These are phyloP conservation scores for Citrus maxima DNA, from an alignment of 345 rosid species.

Conservation along the genomic window DNA sequence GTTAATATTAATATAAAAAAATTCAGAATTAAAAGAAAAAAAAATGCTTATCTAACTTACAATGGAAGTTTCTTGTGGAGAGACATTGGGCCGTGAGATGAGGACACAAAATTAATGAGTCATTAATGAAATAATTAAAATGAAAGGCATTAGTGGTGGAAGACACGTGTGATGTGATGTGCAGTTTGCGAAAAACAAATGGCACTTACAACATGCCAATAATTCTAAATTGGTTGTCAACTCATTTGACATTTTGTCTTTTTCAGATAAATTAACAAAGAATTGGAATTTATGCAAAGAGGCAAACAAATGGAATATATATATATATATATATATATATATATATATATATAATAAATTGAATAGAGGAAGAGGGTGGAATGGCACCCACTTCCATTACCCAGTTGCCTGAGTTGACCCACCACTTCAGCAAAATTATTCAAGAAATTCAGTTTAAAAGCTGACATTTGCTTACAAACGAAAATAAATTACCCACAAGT, in stretches of 20 bases:
- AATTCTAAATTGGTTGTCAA: not conserved
- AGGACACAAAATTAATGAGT: not conserved
- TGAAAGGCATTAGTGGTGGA: not conserved
- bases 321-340: too few species aligned
- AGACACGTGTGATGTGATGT: not conserved
- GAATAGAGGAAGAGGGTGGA: too few species aligned
- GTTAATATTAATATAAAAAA: too few species aligned
- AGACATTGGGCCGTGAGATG: not conserved
- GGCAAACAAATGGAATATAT: not conserved
- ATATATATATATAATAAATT: too few species aligned
- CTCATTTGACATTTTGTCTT: not conserved
- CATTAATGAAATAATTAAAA: not conserved
- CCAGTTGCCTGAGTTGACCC: slow-evolving; percentile 22
- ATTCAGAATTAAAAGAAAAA: too few species aligned
- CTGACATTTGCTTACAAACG: not conserved
- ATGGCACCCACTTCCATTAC: not conserved
- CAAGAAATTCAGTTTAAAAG: too few species aligned
- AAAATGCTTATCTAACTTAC: not conserved
- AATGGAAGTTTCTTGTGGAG: not conserved
- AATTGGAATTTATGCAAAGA: not conserved
- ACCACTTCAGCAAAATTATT: not conserved
- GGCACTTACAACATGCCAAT: not conserved
- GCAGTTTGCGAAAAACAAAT: not conserved
- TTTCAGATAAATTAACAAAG: not conserved
- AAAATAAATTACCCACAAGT: slow-evolving; percentile 2